phyloP scores from a whole-genome alignment of 2,329 filamentous ascomycete genomes.

The Eutypella sp. region DNA sequence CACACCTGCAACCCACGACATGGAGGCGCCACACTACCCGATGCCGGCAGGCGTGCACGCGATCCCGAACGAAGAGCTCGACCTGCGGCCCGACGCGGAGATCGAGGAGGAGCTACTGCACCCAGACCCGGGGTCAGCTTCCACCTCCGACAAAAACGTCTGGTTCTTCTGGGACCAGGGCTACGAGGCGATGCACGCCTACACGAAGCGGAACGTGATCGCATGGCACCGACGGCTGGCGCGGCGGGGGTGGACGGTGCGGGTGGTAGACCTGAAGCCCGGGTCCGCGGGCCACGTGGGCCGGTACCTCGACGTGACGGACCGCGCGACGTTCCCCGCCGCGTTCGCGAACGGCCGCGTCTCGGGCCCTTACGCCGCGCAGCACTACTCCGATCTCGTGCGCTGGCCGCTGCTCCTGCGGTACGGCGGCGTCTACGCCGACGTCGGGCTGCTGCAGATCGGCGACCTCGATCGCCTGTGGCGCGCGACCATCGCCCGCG shows the following conservation, averaged over 20 bases:
- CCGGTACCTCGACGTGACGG: constrained; percentile 42
- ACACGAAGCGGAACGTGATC: constrained; percentile 47
- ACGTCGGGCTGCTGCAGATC: constrained; percentile 53
- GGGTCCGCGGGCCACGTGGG: constrained; percentile 42
- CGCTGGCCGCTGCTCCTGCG: constrained; percentile 51
- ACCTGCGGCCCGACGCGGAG: constrained; percentile 40
- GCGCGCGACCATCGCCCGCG: constrained; percentile 41
- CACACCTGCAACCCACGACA: constrained; percentile 11
- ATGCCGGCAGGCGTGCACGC: constrained; percentile 35
- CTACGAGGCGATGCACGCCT: constrained; percentile 43
- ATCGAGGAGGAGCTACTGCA: constrained; percentile 38
- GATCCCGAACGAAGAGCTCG: constrained; percentile 35
- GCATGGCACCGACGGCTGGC: constrained; percentile 50
- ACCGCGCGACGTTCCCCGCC: constrained; percentile 39
- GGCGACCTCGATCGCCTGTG: constrained; percentile 52
- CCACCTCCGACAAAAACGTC: constrained; percentile 44
- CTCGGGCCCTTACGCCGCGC: constrained; percentile 42
- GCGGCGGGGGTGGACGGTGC: constrained; percentile 46
- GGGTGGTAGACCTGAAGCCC: constrained; percentile 42
- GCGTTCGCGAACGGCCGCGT: constrained; percentile 46
- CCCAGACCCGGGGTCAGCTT: constrained; percentile 30
- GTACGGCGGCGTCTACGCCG: constrained; percentile 54
- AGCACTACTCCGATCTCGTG: constrained; percentile 55
- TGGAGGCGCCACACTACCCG: constrained; percentile 21
- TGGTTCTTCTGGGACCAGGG: constrained; percentile 57